phyloP scores from a whole-genome alignment of 2,329 filamentous ascomycete genomes.

The Dactylellina cionopaga region DNA sequence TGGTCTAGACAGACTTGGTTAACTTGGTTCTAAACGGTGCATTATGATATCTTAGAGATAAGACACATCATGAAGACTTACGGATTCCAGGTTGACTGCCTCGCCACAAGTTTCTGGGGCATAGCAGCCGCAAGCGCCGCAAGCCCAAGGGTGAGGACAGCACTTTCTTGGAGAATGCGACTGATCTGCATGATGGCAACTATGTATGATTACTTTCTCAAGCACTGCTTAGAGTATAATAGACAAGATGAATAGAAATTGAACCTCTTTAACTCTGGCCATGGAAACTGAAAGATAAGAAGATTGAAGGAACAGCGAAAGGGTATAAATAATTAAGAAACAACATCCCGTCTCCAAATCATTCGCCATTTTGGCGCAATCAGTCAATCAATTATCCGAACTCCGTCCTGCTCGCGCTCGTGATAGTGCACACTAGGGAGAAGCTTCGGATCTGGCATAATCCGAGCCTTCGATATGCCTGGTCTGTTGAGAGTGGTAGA shows the following conservation, averaged over 20 bases:
- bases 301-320: background rate
- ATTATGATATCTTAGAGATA: too few relatives aligned
- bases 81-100: constrained; percentile 44
- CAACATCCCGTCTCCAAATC: background rate
- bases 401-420: constrained; percentile 11
- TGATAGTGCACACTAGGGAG: constrained; percentile 26
- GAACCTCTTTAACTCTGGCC: background rate
- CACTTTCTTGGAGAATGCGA: constrained; percentile 21
- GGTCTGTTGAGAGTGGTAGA: constrained; percentile 12
- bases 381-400: background rate
- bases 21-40: too few relatives aligned
- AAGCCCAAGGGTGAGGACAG: constrained; percentile 18
- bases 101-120: constrained; percentile 28
- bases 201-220: background rate
- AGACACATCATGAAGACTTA: too few relatives aligned
- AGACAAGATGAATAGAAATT: constrained; percentile 1
- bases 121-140: constrained; percentile 20
- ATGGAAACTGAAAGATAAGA: constrained; percentile 9
- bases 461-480: constrained; percentile 2
- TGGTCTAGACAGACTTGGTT: constrained; percentile 4
- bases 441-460: constrained; percentile 3
- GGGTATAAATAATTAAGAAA: constrained; percentile 20
- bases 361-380: background rate
- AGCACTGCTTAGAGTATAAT: constrained; percentile 2
- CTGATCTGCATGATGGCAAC: constrained; percentile 27